These are phyloP conservation scores for Scheffersomyces parashehatae DNA, from an alignment of 1,139 yeast species.

Conservation along the genomic window DNA sequence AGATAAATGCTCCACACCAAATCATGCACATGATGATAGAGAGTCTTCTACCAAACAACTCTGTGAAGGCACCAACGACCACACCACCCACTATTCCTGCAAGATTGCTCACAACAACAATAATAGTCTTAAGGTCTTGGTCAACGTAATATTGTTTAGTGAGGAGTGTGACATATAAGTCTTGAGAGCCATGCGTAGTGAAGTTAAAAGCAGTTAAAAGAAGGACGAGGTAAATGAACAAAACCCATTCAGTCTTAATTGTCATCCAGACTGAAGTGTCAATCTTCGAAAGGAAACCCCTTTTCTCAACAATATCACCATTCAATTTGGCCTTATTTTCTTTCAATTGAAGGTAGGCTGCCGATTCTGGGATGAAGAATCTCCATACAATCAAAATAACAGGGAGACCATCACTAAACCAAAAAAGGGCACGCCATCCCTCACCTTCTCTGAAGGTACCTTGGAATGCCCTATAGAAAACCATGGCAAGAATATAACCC, in stretches of 20 bases:
- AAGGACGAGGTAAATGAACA: conserved; percentile 44
- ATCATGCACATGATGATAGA: conserved; percentile 35
- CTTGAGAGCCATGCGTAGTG: conserved; percentile 58
- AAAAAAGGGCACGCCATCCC: conserved; percentile 76
- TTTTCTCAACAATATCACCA: conserved; percentile 1
- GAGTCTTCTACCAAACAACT: conserved; percentile 49
- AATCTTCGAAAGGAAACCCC: conserved; percentile 5
- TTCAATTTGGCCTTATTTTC: conserved; percentile 11
- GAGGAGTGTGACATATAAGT: conserved; percentile 51
- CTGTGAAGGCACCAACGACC: conserved; percentile 45
- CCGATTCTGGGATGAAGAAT: conserved; percentile 58
- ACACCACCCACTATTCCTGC: conserved; percentile 56
- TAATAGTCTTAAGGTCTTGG: conserved; percentile 41
- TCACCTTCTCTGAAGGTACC: conserved; percentile 40
- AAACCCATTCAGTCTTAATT: conserved; percentile 42
- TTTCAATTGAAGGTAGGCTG: conserved; percentile 39
- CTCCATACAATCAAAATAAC: conserved; percentile 58
- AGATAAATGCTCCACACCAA: conserved; percentile 34
- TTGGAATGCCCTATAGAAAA: conserved; percentile 63
- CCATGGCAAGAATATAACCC: conserved; percentile 65
- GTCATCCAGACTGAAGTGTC: conserved; percentile 14
- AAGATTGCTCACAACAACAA: conserved; percentile 46
- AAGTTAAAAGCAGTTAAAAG: conserved; percentile 53
- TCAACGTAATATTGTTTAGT: conserved; percentile 37
- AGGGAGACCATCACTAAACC: conserved; percentile 78